Conservation (phyloP, 441 rosid species). For the Brassica hybrid region DNA sequence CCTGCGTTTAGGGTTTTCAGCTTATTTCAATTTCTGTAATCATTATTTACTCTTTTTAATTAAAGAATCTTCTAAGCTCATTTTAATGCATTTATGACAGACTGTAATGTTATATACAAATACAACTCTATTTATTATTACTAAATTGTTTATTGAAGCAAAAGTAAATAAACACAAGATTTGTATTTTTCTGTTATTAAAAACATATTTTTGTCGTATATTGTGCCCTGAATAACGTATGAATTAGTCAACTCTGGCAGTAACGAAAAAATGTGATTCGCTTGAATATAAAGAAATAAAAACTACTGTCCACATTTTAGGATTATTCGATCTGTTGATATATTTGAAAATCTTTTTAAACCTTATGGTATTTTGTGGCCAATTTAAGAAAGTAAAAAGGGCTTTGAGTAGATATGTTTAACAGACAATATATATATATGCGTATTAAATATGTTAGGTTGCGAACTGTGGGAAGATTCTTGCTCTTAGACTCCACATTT, state of each 20-base stretch:
- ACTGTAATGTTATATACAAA: not conserved
- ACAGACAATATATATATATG: conserved; percentile 18
- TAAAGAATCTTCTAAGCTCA: not conserved
- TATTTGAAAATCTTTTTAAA: not conserved
- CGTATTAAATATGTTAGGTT: conserved; percentile 41
- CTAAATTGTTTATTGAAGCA: not conserved
- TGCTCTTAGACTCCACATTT: conserved; percentile 39
- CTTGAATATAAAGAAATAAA: not conserved
- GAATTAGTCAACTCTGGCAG: conserved; percentile 36
- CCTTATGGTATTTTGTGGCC: not conserved
- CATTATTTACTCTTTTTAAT: not conserved
- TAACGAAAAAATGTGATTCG: not conserved
- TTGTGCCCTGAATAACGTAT: conserved; percentile 10
- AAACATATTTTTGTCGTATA: conserved; percentile 21
- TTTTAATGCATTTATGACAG: conserved; percentile 1
- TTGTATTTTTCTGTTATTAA: conserved; percentile 2
- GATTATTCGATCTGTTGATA: not conserved
- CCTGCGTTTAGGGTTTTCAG: conserved; percentile 22
- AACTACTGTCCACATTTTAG: conserved; percentile 3
- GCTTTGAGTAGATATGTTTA: conserved; percentile 17
- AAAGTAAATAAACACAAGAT: not conserved
- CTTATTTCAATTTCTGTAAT: conserved; percentile 27
- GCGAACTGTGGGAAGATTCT: conserved; percentile 35
- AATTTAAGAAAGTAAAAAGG: conserved; percentile 22
- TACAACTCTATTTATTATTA: not conserved